Evolutionary conservation across 1,284 basidiomycete species (phyloP), one percentile per base, ranked within the genome.

Genomic region (Ustilago loliicola): DNA sequence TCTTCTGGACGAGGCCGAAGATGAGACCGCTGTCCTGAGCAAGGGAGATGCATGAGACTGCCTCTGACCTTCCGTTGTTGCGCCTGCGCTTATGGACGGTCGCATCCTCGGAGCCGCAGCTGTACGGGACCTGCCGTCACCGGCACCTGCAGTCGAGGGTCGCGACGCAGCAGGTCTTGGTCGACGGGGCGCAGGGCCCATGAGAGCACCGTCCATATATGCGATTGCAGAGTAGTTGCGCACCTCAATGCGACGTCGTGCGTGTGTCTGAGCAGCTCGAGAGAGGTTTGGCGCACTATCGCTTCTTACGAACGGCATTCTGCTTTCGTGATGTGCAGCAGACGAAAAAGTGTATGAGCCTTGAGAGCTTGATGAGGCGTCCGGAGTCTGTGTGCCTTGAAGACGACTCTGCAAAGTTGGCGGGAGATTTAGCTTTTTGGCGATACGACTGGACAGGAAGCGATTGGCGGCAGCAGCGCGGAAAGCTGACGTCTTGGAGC

Each of bases 361-460:
- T 17, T 36, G 29, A 25, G 52, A 55, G 25, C 13, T 50, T 30
- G 60, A 50, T 2, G 42, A 42, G 13, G 50, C 52, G 19, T 54
- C 58, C 1, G 66, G 64, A 7, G 70, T 73, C 55, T 73, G 70
- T 2, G 63, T 66, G 27, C 64, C 70, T 52, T 70, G 61, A 5
- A 77, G 52, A 7, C 75, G 70, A 29, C 71, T 73, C 27, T 68
- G 76, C 50, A 68, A 53, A 3, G 67, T 50, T 1, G 63, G 58
- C 4, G 71, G 67, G 9, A 78, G 23, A 36, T 78, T 70, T 45
- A 78, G 71, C 67, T 59, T 78, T 45, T 67, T 73, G 42, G 64
- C 71, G 42, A 78, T 67, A 10, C 76, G 71, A 42, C 76, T 71
- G 9, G 64, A 66, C 32, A 78, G 42, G 48, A 78, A 78, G 29